Evolutionary conservation across 768 basidiomycete species (phyloP).

Genomic region (Calocera cornea): DNA sequence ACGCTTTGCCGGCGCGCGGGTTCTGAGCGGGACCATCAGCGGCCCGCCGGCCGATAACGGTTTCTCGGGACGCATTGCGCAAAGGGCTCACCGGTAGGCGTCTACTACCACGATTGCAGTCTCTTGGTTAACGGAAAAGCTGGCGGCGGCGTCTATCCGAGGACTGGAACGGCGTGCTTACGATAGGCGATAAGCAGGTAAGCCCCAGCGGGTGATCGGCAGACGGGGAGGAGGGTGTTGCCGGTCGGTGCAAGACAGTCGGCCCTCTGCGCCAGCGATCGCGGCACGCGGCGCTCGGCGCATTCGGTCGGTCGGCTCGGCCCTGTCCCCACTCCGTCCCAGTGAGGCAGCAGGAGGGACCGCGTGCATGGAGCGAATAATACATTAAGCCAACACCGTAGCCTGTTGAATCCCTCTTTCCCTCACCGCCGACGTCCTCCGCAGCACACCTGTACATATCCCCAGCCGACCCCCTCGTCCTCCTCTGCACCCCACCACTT

Average conservation of each 20-base stretch:
- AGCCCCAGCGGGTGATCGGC: too few species aligned
- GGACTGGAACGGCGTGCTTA: too few species aligned
- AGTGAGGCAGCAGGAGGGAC: too few species aligned
- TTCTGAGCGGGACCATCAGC: background rate
- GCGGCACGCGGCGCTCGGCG: too few species aligned
- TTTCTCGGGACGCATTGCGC: background rate
- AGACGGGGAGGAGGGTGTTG: too few species aligned
- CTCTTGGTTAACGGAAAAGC: too few species aligned
- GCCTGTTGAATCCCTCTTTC: conserved; percentile 1
- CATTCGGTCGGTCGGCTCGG: background rate
- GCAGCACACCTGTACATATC: background rate
- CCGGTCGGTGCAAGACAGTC: too few species aligned
- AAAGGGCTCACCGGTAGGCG: too few species aligned
- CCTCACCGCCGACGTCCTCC: background rate
- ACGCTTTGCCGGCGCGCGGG: background rate
- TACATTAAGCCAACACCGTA: background rate
- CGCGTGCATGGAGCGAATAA: background rate
- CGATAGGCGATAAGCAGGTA: background rate
- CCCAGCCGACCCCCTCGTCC: background rate
- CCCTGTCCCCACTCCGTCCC: background rate
- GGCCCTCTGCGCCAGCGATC: too few species aligned
- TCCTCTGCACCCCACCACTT: background rate
- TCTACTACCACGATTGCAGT: background rate
- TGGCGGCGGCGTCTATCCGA: too few species aligned
- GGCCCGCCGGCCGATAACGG: background rate